Percentiles rank a stretch among this genome's conserved stretches.
These are phyloP conservation scores for Fusarium hostae DNA, from an alignment of 2,329 filamentous ascomycete species.

Conservation along the genomic window DNA sequence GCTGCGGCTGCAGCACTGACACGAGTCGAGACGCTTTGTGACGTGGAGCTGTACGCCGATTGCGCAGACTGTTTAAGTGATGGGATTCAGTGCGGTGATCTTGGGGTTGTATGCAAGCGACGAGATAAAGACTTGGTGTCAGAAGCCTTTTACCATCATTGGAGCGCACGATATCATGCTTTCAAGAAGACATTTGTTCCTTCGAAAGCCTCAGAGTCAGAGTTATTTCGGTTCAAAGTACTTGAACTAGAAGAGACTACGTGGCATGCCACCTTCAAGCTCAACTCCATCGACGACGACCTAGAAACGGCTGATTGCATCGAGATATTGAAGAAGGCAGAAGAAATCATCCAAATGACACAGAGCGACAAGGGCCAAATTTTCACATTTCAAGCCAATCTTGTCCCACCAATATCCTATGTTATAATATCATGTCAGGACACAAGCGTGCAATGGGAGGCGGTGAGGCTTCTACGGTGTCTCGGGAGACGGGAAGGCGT, in stretches of 20 bases:
- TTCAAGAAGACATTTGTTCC: neutral
- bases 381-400: constrained; percentile 13
- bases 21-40: neutral
- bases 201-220: neutral
- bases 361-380: neutral
- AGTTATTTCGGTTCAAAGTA: neutral
- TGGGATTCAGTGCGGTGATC: neutral
- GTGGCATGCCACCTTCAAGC: constrained; percentile 2
- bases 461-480: neutral
- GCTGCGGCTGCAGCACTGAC: neutral
- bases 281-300: neutral
- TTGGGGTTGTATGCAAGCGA: neutral
- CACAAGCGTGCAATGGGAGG: constrained; percentile 9
- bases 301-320: neutral
- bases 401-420: constrained; percentile 7
- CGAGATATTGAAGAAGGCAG: neutral
- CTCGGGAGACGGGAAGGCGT: constrained; percentile 8
- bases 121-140: neutral
- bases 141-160: constrained; percentile 1
- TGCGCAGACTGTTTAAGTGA: neutral
- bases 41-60: neutral
- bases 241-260: constrained; percentile 12
- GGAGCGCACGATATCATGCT: constrained; percentile 1
- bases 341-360: neutral
- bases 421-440: constrained; percentile 23